Evolutionary conservation across 129 eudicot species (phyloP), one percentile per base, ranked within the genome.

Genomic region (Lactuca saligna): DNA sequence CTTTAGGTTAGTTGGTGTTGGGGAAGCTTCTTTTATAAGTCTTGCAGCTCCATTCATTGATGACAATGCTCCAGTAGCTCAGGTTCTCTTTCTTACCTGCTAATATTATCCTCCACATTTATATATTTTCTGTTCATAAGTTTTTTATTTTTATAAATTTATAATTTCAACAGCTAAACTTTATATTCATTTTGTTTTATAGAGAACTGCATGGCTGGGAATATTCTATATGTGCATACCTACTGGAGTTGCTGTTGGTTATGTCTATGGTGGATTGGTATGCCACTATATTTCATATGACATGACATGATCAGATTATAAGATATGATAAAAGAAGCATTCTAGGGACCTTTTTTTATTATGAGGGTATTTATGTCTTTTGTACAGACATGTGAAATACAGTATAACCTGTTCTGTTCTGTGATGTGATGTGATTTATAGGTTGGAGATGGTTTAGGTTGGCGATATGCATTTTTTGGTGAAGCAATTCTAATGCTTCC

Each of bases 31-130:
- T 67, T 93, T 93, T 72, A 75, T 89, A 73, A 89, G 97, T 78
- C 98, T 93, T 81, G 98, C 98, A 57, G 97, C 98, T 75, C 98
- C 98, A 41, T 93, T 93, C 70, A 93, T 93, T 62, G 98, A 93
- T 64, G 98, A 93, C 76, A 82, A 87, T 75, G 98, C 98, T 79
- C 98, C 98, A 34, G 73, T 67, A 59, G 32, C 88, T 61, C 91
- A 93, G 96, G 98, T 93, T 68, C 68, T 69, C 39, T 66, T 63
- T 74, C 64, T 42, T 53, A n/a, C 7, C 55, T 7, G 6, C 31
- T 55, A 42, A 17, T 13, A 25, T 25, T 25, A 25, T 35, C 9
- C 53, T 42, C 2, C 6, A n/a, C 13, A 46, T 59, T 70, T 44
- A 32, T 60, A 33, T 42, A 5, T 42, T 44, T 58, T 44, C 9